A percentile compares a stretch with the other conserved stretches of the same genome.
phyloP scores from a whole-genome alignment of 495 filamentous ascomycete genomes.

The Daldinia vernicosa region DNA sequence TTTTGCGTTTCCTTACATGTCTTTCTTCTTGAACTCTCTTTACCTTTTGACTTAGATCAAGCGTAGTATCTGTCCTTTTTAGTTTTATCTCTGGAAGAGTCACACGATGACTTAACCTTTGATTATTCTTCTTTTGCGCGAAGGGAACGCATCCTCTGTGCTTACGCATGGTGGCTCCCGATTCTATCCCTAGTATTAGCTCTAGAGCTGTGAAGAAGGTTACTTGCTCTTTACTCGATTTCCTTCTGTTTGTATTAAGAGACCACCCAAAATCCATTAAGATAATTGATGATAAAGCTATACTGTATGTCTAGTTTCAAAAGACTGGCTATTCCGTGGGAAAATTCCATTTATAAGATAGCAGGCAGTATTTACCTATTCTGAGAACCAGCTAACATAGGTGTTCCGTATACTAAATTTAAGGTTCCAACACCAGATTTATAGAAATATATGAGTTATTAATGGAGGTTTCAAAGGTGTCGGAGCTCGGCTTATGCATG shows the following conservation, averaged over 20 bases:
- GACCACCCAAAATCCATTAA: background rate
- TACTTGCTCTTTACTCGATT: background rate
- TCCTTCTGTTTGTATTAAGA: background rate
- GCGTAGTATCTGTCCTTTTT: conserved; percentile 99
- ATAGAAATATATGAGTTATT: background rate
- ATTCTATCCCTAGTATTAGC: conserved; percentile 76
- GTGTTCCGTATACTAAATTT: background rate
- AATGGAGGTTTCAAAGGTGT: background rate
- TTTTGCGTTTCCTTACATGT: conserved; percentile 13
- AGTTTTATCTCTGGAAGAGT: conserved; percentile 80
- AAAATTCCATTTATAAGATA: background rate
- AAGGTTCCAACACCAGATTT: background rate
- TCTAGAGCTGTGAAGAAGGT: conserved; percentile 29
- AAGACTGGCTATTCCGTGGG: background rate
- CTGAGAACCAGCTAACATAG: background rate
- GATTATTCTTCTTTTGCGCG: conserved; percentile 56
- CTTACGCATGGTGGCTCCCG: conserved; percentile 71
- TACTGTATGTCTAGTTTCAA: background rate
- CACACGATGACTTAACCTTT: conserved; percentile 32
- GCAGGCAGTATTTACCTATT: background rate
- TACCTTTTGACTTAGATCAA: conserved; percentile 90
- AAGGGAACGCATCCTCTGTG: conserved; percentile 65
- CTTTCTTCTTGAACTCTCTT: conserved; percentile 54
- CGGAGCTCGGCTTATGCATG: background rate
- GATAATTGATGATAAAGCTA: background rate